Base-by-base conservation (phyloP, 2,329 filamentous ascomycete species). In the Chaetomiaceae sp. region DNA sequence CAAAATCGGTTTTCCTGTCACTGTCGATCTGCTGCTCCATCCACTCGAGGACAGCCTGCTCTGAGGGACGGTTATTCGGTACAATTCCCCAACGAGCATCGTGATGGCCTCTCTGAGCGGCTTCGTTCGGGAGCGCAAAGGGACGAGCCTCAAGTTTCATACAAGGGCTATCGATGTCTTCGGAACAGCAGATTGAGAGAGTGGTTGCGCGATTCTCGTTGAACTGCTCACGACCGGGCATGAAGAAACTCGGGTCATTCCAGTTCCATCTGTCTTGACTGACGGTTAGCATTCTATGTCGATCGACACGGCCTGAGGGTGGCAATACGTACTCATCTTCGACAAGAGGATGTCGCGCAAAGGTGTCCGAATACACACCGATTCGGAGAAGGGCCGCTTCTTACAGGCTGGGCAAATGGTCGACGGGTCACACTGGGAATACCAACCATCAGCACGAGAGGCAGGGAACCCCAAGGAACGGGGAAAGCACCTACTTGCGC, bases 401-500 rank as follows among this genome's bases (percentile, higher is more conserved):
- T 14, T 40, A 37, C 55, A 57, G 9, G 12, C 16, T 7, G 23
- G 19, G 30, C 55, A 57, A 14, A 55, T 42, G n/a, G 7, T 3
- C 10, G 19, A n/a, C 3, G 41, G 3, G 20, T 40, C 17, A 19
- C 55, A 57, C 55, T 57, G 31, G 6, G 9, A 59, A 50, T 50
- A 50, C 25, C 12, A n/a, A 48, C n/a, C n/a, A n/a, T 59, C 48
- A 59, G 51, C 33, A 17, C n/a, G 27, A n/a, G 1, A 16, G 17
- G 17, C 49, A 50, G 44, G 54, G 38, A 12, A 31, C 8, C 5
- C 4, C n/a, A 25, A 7, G 35, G 27, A 23, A 38, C 6, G 5
- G 17, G 39, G n/a, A 40, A 25, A 21, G 33, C 25, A 61, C 73
- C 70, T 69, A 77, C 75, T 58, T 66, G 64, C 58, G 71, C 70